Base-by-base conservation (phyloP, 768 basidiomycete genomes). In the Hericium rajendrae region DNA sequence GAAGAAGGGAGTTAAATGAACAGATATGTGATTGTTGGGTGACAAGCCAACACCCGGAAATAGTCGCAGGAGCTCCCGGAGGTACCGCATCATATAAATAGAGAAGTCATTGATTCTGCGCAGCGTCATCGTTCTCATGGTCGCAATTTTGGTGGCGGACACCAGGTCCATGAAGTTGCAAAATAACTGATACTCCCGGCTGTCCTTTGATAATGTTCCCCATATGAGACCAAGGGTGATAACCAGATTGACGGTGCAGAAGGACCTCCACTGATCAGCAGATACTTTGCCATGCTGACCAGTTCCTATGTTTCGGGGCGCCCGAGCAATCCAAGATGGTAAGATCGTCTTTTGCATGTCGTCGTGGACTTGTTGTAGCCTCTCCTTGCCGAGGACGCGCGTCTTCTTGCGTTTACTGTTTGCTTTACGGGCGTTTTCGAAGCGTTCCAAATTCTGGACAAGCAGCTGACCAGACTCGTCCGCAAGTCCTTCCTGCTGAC, bases 11-110 rank as follows among this genome's bases (percentile, higher is more conserved):
- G 28, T 28, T 3, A 75, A 60, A 60, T 78, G 76, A n/a, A 79
- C 61, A 2, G 72, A 60, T 3, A 73, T 52, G 58, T 78, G 78
- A 8, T 78, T 73, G 46, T 74, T 73, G 1, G 72, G 68, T 0
- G 59, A 59, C n/a, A 76, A 55, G 1, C 48, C 38, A 8, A 62
- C 57, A 4, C 62, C 62, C 0, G 68, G 70, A 57, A 66, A 78
- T 1, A 77, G 64, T 0, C 59, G 51, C 1, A 60, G 52, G 5
- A 76, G 28, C 1, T 59, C 65, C 0, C 28, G 32, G 2, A 77
- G 66, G 60, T 78, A 77, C 3, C n/a, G 40, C 1, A 50, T 28
- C 50, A 74, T 72, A 28, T 70, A 61, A 1, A 38, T 9, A 22
- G 70, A 60, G 49, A 69, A 74, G 2, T 53, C 15, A 0, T 54